Base-by-base conservation (phyloP, 306 rosid species). In the Astragalus glycyphyllos region DNA sequence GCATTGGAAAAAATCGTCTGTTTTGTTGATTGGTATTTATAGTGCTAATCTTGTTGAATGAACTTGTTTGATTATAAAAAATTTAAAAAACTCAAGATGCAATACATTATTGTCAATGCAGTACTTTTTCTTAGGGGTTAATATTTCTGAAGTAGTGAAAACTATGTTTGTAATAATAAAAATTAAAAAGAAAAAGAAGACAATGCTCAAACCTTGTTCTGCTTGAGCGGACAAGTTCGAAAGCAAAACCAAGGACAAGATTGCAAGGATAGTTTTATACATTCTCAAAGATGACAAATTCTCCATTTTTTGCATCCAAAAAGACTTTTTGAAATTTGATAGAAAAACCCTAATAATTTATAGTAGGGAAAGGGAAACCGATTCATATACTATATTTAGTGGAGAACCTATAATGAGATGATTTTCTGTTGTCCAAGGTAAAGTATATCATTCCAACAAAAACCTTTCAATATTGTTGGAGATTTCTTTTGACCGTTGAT, bases 141-240 rank as follows among this genome's bases (percentile, higher is more conserved):
- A n/a, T n/a, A n/a, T n/a, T n/a, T n/a, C 23, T 15, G 37, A 11
- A 31, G 7, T 34, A 4, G n/a, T 42, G 5, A 42, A 42, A 42
- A 42, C 38, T 2, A 0, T 34, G 38, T 6, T 34, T 34, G 2
- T 1, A 34, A 0, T 34, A 13, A 6, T 1, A 31, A 0, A 5
- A n/a, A n/a, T n/a, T n/a, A 29, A 11, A 20, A 44, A 20, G n/a
- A 58, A 32, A 6, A 13, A 34, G 6, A 34, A 34, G 38, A 26
- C 4, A 65, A 26, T 47, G 56, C 42, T n/a, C 71, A 65, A 46
- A 65, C 66, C 75, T 42, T 29, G 16, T 20, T 20, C 1, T 2
- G 35, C 50, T 5, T 11, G 29, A 42, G 57, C 32, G 15, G 57
- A 29, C 7, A 44, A 10, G 35, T 31, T 5, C n/a, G 12, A 58